phyloP scores from a whole-genome alignment of 2,329 filamentous ascomycete species.

The Fusarium sublunatum region DNA sequence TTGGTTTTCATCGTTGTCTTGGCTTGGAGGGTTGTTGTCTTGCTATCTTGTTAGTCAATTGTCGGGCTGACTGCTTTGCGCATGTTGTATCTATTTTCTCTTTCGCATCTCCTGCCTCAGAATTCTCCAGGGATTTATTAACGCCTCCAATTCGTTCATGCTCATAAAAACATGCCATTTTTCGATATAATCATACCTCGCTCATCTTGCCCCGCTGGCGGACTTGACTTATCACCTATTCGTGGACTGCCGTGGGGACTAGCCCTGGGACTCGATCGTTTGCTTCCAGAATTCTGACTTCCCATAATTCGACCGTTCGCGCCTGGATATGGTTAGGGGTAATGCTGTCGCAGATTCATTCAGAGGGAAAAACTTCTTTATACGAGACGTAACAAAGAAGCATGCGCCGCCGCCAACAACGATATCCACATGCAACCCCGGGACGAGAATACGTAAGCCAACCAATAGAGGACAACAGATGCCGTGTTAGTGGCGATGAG shows the following conservation, averaged over 20 bases:
- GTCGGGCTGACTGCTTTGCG: too few relatives aligned
- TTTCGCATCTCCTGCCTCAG: background rate
- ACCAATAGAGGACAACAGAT: background rate
- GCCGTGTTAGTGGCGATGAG: background rate
- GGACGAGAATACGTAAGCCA: background rate
- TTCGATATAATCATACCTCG: constrained; percentile 20
- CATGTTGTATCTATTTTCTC: background rate
- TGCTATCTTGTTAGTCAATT: background rate
- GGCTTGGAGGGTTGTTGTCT: background rate
- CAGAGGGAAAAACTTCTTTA: background rate
- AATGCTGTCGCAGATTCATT: background rate
- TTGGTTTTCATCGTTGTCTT: constrained; percentile 5
- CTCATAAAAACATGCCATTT: background rate
- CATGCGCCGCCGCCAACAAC: background rate
- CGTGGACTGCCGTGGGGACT: constrained; percentile 14
- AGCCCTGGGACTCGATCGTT: constrained; percentile 11
- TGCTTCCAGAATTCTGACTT: constrained; percentile 1
- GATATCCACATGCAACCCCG: background rate
- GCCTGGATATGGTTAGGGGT: background rate
- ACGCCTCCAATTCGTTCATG: background rate
- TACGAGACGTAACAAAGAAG: background rate
- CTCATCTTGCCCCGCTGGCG: background rate
- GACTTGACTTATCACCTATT: background rate
- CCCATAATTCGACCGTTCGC: constrained; percentile 11
- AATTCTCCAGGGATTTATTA: background rate